A percentile compares a stretch with the other conserved stretches of the same genome.
phyloP scores from a whole-genome alignment of 2,329 filamentous ascomycete species.

The Daldinia sp. region DNA sequence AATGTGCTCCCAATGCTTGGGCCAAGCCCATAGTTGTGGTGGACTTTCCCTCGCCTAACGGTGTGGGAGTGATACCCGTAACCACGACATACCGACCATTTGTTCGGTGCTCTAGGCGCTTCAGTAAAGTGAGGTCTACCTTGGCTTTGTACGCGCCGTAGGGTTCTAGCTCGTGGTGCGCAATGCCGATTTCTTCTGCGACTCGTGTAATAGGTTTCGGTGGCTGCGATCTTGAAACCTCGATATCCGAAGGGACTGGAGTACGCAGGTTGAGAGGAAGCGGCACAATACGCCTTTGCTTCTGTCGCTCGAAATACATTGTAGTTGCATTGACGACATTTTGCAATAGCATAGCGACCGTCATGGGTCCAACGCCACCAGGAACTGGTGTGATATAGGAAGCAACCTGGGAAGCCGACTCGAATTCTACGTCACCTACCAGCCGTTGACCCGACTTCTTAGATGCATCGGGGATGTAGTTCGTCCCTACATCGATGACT shows the following conservation, averaged over 20 bases:
- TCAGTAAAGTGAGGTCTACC: constrained; percentile 82
- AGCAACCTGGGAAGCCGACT: constrained; percentile 82
- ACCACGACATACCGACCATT: constrained; percentile 93
- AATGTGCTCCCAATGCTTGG: constrained; percentile 88
- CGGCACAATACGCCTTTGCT: constrained; percentile 78
- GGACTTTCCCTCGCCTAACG: constrained; percentile 96
- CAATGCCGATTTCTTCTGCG: constrained; percentile 87
- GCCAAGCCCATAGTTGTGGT: constrained; percentile 96
- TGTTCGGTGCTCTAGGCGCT: constrained; percentile 84
- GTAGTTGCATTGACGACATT: constrained; percentile 91
- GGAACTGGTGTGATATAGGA: constrained; percentile 96
- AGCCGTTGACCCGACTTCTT: constrained; percentile 93
- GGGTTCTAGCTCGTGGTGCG: constrained; percentile 87
- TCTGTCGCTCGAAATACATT: constrained; percentile 82
- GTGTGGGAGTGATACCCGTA: constrained; percentile 95
- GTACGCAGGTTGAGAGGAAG: constrained; percentile 81
- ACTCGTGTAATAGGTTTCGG: constrained; percentile 91
- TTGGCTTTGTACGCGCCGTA: constrained; percentile 97
- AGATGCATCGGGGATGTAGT: constrained; percentile 87
- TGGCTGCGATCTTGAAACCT: constrained; percentile 84
- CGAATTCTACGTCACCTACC: constrained; percentile 94
- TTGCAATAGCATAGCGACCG: constrained; percentile 95
- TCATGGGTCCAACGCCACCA: constrained; percentile 98
- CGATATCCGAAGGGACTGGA: constrained; percentile 96
- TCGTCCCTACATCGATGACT: constrained; percentile 97